Base-by-base conservation (phyloP, 2,329 filamentous ascomycete species). In the Colletotrichum nymphaeae region DNA sequence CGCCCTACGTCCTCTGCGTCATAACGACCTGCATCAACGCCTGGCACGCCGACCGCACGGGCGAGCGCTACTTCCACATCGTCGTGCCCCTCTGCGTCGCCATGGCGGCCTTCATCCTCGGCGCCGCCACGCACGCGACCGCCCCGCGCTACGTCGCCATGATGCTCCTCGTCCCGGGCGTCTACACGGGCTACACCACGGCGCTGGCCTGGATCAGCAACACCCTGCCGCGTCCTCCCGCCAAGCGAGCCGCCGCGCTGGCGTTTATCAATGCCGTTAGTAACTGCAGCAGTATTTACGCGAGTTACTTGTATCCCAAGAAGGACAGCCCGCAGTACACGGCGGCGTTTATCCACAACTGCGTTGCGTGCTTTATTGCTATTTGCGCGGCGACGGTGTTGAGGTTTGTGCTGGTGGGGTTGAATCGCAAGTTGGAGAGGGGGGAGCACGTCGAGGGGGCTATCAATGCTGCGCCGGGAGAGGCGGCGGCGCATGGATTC, bases 151-250 rank as follows among this genome's bases (percentile, higher is more conserved):
- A 95, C 75, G 81, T 93, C 5, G 55, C 71, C 32, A 74, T 74
- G 71, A 67, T 74, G 67, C 68, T 74, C 22, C 49, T 95, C 90
- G 69, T 72, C 0, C 67, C 63, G 88, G 60, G 71, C 16, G 49
- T 74, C 8, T 74, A 74, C 49, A 55, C 71, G 1, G 71, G 71
- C 1, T 94, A 91, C 78, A 92, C 93, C 1, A 91, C 93, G 1
- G 86, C 87, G 3, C 84, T 94, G 5, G 88, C 91, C 4, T 96
- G 93, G 93, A 94, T 95, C 75, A 90, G 88, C 56, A 94, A 93
- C 79, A 91, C 91, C 1, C 87, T 95, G 69, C 93, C 93, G 0
- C 89, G 93, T 5, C 94, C 94, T 4, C 92, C 93, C 0, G 91
- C 93, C 2, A 95, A 95, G 84, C 89, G 93, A 73, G 86, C 86